Conservation (phyloP, 2,329 filamentous ascomycete genomes). For the Aspergillus phoenicis region DNA sequence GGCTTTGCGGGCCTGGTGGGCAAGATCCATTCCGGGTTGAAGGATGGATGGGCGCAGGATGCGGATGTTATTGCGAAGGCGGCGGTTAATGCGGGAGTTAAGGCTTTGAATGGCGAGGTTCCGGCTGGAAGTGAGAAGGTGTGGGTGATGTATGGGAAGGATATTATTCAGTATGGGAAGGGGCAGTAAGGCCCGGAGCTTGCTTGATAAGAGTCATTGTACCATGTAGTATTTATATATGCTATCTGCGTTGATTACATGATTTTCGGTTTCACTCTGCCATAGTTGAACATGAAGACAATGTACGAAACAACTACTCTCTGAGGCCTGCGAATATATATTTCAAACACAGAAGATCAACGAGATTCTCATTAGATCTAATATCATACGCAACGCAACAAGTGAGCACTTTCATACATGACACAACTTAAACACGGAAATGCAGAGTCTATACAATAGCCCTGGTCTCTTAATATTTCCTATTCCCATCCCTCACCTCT, state of each 20-base stretch:
- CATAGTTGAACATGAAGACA: too few species aligned
- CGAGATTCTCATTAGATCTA: background rate
- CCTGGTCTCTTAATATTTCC: background rate
- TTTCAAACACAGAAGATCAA: too few species aligned
- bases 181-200: slow-evolving; percentile 8
- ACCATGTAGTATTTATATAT: background rate
- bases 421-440: background rate
- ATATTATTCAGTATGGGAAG: slow-evolving; percentile 39
- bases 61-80: slow-evolving; percentile 65
- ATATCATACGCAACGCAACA: background rate
- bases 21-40: slow-evolving; percentile 54
- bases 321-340: too few species aligned
- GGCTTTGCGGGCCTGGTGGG: slow-evolving; percentile 60
- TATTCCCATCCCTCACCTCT: slow-evolving; percentile 20
- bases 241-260: background rate
- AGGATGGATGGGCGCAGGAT: slow-evolving; percentile 73
- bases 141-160: slow-evolving; percentile 40
- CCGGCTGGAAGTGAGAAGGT: slow-evolving; percentile 45
- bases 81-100: slow-evolving; percentile 41
- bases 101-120: slow-evolving; percentile 44
- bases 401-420: background rate
- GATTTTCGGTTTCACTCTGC: background rate
- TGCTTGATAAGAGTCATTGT: background rate
- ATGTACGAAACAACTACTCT: too few species aligned
- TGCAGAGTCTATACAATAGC: background rate